Conservation (phyloP, 306 rosid species). For the Mimosa bimucronata region DNA sequence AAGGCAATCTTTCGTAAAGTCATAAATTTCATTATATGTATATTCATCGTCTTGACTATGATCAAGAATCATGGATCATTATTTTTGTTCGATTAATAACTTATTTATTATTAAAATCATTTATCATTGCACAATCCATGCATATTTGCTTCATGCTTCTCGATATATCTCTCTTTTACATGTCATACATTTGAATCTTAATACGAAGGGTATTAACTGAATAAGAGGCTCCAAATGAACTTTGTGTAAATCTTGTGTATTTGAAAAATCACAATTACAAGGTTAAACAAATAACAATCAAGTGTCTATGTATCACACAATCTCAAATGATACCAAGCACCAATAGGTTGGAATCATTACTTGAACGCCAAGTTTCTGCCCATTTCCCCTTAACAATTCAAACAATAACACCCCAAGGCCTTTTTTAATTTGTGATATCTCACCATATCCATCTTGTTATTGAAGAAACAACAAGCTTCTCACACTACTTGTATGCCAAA, state of each 20-base stretch:
- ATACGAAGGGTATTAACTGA: background rate
- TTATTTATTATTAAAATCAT: background rate
- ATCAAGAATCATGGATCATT: background rate
- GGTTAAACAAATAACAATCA: background rate
- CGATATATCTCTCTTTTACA: too few relatives aligned
- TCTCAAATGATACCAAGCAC: background rate
- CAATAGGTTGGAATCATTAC: background rate
- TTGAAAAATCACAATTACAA: background rate
- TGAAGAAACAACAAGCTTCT: constrained; percentile 5
- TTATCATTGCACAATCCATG: too few relatives aligned
- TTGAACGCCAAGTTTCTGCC: background rate
- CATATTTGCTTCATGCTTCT: too few relatives aligned
- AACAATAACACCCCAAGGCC: background rate
- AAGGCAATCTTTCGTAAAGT: constrained; percentile 62
- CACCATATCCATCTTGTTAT: background rate
- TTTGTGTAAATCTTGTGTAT: background rate
- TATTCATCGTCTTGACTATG: background rate
- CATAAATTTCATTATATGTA: background rate
- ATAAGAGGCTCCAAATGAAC: background rate
- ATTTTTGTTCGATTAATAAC: background rate
- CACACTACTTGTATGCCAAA: constrained; percentile 35
- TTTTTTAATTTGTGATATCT: background rate
- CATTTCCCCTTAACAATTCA: background rate
- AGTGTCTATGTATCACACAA: background rate
- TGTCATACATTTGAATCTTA: too few relatives aligned